Evolutionary conservation across 1,284 basidiomycete genomes (phyloP).

Genomic region (Pyrrhoderma noxium): DNA sequence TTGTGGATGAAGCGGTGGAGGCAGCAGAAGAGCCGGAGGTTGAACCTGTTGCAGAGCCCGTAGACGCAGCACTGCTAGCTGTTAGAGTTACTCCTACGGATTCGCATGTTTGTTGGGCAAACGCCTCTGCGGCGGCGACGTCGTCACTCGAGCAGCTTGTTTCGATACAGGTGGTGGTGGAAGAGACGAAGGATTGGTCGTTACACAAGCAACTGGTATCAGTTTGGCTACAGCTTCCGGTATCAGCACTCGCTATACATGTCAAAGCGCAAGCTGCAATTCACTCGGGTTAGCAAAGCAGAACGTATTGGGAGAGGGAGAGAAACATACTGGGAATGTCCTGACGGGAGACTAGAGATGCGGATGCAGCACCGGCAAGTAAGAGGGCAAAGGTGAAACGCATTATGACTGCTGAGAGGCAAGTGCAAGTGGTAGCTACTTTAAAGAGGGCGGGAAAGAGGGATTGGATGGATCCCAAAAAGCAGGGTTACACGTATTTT

Average conservation of each 20-base stretch:
- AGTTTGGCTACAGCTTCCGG: conserved; percentile 33
- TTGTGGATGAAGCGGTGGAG: not conserved
- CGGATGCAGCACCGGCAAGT: conserved; percentile 35
- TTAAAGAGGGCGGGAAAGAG: no score
- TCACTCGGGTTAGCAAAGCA: not conserved
- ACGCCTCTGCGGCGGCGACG: conserved; percentile 36
- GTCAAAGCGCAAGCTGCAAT: conserved; percentile 39
- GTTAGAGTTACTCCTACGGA: conserved; percentile 47
- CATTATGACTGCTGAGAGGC: conserved; percentile 32
- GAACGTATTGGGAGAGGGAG: not conserved
- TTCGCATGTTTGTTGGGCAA: conserved; percentile 39
- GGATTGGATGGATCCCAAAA: no score
- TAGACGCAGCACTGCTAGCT: conserved; percentile 11
- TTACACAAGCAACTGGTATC: conserved; percentile 51
- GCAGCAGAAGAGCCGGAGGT: not conserved
- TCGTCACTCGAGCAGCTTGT: conserved; percentile 39
- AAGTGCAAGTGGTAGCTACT: no score
- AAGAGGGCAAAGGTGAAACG: conserved; percentile 41
- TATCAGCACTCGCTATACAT: conserved; percentile 39
- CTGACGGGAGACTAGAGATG: conserved; percentile 31
- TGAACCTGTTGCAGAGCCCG: not conserved
- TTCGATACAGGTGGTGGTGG: conserved; percentile 41
- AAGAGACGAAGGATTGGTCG: conserved; percentile 35
- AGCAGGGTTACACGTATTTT: not conserved
- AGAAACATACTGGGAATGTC: conserved; percentile 33